Percentiles rank a stretch among this genome's conserved stretches.
These are phyloP conservation scores for Thalassiosira hispida DNA, from an alignment of 352 stramenopile species.

Conservation along the genomic window DNA sequence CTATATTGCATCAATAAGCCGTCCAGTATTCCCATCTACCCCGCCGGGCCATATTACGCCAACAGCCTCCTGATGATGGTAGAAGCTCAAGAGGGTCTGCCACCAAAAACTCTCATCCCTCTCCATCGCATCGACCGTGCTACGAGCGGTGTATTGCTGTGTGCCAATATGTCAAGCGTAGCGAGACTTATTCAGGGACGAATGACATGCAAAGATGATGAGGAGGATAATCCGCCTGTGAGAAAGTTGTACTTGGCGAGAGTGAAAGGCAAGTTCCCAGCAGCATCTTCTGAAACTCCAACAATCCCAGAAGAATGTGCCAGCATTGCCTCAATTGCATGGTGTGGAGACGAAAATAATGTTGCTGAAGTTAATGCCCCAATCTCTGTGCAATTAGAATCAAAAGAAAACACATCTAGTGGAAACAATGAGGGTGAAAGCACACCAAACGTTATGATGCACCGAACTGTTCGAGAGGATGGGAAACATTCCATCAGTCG, in stretches of 20 bases:
- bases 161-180: constrained; percentile 56
- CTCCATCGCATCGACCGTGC: constrained; percentile 78
- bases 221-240: constrained; percentile 31
- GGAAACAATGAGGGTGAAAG: constrained; percentile 43
- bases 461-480: constrained; percentile 51
- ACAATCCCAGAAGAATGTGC: constrained; percentile 12
- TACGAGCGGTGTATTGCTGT: constrained; percentile 78
- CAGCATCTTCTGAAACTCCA: constrained; percentile 13
- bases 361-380: constrained; percentile 60
- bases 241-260: constrained; percentile 79
- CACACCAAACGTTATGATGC: constrained; percentile 57
- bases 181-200: constrained; percentile 65
- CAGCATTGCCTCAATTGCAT: constrained; percentile 20
- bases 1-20: constrained; percentile 83
- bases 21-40: constrained; percentile 93
- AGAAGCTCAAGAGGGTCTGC: constrained; percentile 72
- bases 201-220: constrained; percentile 31
- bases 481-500: constrained; percentile 72
- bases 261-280: constrained; percentile 67
- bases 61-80: constrained; percentile 90
- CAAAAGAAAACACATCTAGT: not conserved
- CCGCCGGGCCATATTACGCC: constrained; percentile 93
- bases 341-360: constrained; percentile 29
- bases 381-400: constrained; percentile 36
- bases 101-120: constrained; percentile 65